These are phyloP conservation scores for Heritiera fomes DNA, from an alignment of 345 rosid species.

Conservation along the genomic window DNA sequence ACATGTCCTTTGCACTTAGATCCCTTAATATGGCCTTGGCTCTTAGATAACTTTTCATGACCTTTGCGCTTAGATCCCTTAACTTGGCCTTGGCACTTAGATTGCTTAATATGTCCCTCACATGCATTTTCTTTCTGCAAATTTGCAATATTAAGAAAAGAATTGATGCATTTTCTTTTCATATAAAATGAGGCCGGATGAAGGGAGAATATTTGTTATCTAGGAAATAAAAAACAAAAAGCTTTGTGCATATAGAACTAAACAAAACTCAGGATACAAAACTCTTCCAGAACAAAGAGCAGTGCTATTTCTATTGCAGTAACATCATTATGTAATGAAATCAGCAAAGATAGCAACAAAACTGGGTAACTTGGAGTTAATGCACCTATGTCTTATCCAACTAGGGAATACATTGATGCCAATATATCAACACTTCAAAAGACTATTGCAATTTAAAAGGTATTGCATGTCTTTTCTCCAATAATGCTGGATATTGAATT, in stretches of 20 bases:
- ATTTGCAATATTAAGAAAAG: not conserved
- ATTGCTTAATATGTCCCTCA: not conserved
- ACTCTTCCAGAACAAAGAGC: not conserved
- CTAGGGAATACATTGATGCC: not conserved
- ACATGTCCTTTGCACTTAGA: no score
- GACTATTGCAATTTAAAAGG: not conserved
- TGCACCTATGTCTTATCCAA: not conserved
- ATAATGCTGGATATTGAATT: not conserved
- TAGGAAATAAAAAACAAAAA: not conserved
- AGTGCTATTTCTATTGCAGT: not conserved
- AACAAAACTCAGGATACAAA: not conserved
- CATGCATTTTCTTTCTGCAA: conserved; percentile 16
- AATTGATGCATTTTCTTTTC: not conserved
- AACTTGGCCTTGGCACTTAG: no score
- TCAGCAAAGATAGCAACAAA: not conserved
- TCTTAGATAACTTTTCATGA: no score
- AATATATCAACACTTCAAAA: not conserved
- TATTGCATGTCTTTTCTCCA: not conserved
- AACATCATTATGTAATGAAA: not conserved
- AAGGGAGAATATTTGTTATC: not conserved
- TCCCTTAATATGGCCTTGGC: no score
- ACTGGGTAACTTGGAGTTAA: not conserved
- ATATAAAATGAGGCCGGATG: not conserved
- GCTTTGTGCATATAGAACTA: not conserved
- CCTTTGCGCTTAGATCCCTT: no score